A percentile compares a stretch with the other conserved stretches of the same genome.
Conservation (phyloP, 108 stramenopile genomes). For the Discostella stelligeroides region DNA sequence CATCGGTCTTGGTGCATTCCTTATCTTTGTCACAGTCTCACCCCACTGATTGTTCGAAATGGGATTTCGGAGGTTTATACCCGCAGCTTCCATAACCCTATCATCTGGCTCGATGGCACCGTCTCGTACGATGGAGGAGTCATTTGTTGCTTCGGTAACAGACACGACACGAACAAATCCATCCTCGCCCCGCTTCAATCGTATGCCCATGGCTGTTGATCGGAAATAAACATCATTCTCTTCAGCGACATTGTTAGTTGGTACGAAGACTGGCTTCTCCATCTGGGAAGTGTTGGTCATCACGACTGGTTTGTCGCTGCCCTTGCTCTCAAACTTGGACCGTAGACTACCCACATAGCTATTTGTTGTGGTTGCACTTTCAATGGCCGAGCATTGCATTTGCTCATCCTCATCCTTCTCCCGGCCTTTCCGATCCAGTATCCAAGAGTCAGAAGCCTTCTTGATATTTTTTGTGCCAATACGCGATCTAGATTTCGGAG, state of each 20-base stretch:
- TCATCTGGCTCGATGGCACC: constrained; percentile 47
- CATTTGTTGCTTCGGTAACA: constrained; percentile 30
- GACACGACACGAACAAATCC: constrained; percentile 49
- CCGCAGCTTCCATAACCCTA: constrained; percentile 38
- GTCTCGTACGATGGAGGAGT: constrained; percentile 37
- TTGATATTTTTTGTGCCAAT: constrained; percentile 20
- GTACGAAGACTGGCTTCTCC: neutral
- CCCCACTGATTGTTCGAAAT: constrained; percentile 48
- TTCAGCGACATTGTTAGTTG: neutral
- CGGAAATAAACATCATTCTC: constrained; percentile 39
- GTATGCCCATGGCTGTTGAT: constrained; percentile 49
- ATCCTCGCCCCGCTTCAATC: constrained; percentile 48
- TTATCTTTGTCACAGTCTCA: constrained; percentile 43
- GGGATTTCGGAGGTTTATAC: constrained; percentile 32
- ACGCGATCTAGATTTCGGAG: constrained; percentile 13
- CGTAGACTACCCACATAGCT: constrained; percentile 6
- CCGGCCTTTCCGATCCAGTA: neutral
- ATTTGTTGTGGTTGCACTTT: neutral
- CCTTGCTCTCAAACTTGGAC: constrained; percentile 17
- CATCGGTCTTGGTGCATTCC: constrained; percentile 44
- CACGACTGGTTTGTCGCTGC: neutral
- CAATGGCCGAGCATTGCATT: neutral
- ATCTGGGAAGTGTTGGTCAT: too few species aligned
- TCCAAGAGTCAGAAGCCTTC: constrained; percentile 6
- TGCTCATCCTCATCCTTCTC: constrained; percentile 7